These are phyloP conservation scores for Aureococcus anophagefferens DNA, from an alignment of 108 stramenopile species.

Conservation along the genomic window DNA sequence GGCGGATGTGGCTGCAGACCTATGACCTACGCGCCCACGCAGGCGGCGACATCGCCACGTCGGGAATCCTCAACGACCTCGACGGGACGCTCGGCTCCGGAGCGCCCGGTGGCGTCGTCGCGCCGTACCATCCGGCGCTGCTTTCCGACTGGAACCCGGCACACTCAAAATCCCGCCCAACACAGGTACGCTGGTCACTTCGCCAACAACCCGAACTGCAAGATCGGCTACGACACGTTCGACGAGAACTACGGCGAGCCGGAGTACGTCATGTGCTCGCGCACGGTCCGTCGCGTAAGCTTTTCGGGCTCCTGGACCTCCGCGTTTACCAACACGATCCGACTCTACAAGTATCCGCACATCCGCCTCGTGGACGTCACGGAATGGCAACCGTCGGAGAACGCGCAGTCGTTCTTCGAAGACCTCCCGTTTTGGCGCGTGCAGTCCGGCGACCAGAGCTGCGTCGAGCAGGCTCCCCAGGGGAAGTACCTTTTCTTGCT, in stretches of 20 bases:
- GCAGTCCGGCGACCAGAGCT: constrained; percentile 1
- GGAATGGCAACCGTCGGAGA: not conserved
- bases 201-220: constrained; percentile 3
- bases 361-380: constrained; percentile 4
- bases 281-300: not conserved
- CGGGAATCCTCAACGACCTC: constrained; percentile 11
- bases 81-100: constrained; percentile 8
- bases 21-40: too few relatives aligned
- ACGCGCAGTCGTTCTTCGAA: too few relatives aligned
- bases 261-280: constrained; percentile 6
- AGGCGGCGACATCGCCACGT: constrained; percentile 8
- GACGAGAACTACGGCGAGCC: not conserved
- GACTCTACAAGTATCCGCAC: constrained; percentile 4
- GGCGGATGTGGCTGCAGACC: too few relatives aligned
- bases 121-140: too few relatives aligned
- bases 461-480: constrained; percentile 15
- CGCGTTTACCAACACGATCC: not conserved
- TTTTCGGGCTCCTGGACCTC: not conserved
- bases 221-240: not conserved
- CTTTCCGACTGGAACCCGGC: too few relatives aligned
- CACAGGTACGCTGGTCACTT: constrained; percentile 5
- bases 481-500: constrained; percentile 1
- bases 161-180: too few relatives aligned
- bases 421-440: not conserved
- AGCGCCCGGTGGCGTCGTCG: not conserved